phyloP scores from a whole-genome alignment of 202 grass and related monocot species.

The Elaeis oleifera region DNA sequence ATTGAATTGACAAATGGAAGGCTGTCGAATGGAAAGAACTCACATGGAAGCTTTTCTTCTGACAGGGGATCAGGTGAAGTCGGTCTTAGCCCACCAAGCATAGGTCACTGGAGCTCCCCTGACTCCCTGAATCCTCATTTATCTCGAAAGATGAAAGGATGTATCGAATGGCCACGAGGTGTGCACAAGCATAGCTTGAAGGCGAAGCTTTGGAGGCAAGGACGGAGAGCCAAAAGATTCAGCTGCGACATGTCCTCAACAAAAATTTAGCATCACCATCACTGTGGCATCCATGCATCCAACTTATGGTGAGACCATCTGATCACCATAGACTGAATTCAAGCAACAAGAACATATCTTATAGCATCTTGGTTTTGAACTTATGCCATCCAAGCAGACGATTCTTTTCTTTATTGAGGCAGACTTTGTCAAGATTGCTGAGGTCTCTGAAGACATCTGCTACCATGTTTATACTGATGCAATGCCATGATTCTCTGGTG shows the following conservation, averaged over 20 bases:
- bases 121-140: conserved; percentile 67
- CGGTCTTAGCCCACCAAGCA: conserved; percentile 47
- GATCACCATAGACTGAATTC: not conserved
- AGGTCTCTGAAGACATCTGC: not conserved
- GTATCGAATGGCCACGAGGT: conserved; percentile 72
- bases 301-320: not conserved
- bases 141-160: conserved; percentile 58
- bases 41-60: conserved; percentile 48
- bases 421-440: not conserved
- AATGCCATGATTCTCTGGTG: no score
- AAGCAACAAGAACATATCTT: not conserved
- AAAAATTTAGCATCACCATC: conserved; percentile 46
- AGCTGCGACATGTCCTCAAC: conserved; percentile 85
- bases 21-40: conserved; percentile 50
- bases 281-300: not conserved
- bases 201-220: conserved; percentile 85
- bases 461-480: no score
- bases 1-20: conserved; percentile 41
- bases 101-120: conserved; percentile 73
- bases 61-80: conserved; percentile 56
- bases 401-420: not conserved
- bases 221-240: conserved; percentile 85
- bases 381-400: not conserved
- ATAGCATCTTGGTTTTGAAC: not conserved
- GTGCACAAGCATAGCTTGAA: conserved; percentile 92